A percentile compares a stretch with the other conserved stretches of the same genome.
These are phyloP conservation scores for Sesbania bispinosa DNA, from an alignment of 306 rosid species.

Conservation along the genomic window DNA sequence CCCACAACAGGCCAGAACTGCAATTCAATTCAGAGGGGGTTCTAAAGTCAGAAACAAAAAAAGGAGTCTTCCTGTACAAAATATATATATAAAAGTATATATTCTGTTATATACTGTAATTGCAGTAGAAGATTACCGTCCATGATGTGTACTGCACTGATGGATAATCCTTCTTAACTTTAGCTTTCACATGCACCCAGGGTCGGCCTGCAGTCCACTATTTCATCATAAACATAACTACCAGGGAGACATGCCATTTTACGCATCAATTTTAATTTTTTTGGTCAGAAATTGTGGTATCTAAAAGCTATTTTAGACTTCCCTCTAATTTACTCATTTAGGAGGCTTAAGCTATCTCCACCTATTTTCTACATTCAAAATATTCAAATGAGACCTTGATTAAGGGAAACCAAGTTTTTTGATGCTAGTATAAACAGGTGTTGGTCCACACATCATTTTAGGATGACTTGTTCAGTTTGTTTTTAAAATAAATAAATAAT, in stretches of 20 bases:
- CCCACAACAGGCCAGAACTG: constrained; percentile 94
- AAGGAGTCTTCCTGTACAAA: neutral
- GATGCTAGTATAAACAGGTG: neutral
- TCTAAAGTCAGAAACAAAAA: constrained; percentile 12
- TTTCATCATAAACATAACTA: constrained; percentile 15
- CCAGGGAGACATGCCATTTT: constrained; percentile 11
- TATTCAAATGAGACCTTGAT: neutral
- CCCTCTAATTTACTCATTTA: neutral
- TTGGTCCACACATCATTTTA: neutral
- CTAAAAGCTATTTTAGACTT: neutral
- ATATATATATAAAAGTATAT: too few species aligned
- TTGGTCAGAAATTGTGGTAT: neutral
- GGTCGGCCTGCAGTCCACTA: constrained; percentile 63
- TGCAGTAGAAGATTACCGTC: constrained; percentile 60
- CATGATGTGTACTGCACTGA: constrained; percentile 75
- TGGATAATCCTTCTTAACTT: constrained; percentile 82
- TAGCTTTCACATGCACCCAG: constrained; percentile 81
- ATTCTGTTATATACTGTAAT: neutral
- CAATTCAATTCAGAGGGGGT: constrained; percentile 30
- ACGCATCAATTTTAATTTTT: neutral
- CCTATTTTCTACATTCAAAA: neutral
- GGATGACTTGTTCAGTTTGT: neutral
- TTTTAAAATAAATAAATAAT: constrained; percentile 11
- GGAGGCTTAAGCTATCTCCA: neutral
- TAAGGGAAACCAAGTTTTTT: neutral